Evolutionary conservation across 495 filamentous ascomycete genomes (phyloP).

Genomic region (Lepidopterella palustris): DNA sequence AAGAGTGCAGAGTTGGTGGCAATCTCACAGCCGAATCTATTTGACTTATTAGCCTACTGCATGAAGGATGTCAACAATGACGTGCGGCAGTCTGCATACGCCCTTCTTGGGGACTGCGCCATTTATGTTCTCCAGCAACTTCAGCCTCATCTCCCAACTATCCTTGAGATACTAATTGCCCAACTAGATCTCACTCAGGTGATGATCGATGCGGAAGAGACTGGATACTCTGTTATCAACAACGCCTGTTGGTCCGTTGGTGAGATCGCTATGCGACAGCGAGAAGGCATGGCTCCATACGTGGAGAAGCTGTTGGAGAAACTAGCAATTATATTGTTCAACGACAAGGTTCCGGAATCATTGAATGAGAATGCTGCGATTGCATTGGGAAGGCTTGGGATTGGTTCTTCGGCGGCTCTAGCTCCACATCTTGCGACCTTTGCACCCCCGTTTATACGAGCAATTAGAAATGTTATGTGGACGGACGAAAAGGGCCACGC

Average conservation of each 20-base stretch:
- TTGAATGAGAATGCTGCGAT: slow-evolving; percentile 94
- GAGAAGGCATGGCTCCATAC: slow-evolving; percentile 65
- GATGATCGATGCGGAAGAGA: slow-evolving; percentile 63
- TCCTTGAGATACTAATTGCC: slow-evolving; percentile 73
- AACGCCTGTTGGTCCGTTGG: slow-evolving; percentile 98
- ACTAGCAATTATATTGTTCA: slow-evolving; percentile 69
- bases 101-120: slow-evolving; percentile 90
- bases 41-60: slow-evolving; percentile 81
- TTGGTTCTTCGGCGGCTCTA: slow-evolving; percentile 69
- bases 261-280: slow-evolving; percentile 82
- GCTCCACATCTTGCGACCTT: slow-evolving; percentile 77
- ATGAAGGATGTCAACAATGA: slow-evolving; percentile 91
- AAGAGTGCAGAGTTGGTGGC: slow-evolving; percentile 70
- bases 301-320: slow-evolving; percentile 68
- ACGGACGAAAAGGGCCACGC: slow-evolving; percentile 94
- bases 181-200: slow-evolving; percentile 79
- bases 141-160: slow-evolving; percentile 59
- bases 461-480: slow-evolving; percentile 76
- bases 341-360: slow-evolving; percentile 77
- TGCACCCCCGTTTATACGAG: slow-evolving; percentile 70
- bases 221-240: slow-evolving; percentile 85
- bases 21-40: slow-evolving; percentile 72
- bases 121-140: slow-evolving; percentile 89
- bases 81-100: slow-evolving; percentile 93
- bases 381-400: slow-evolving; percentile 80